A percentile compares a stretch with the other conserved stretches of the same genome.
Evolutionary conservation across 495 filamentous ascomycete species (phyloP).

Genomic region (Xylaria grammica): DNA sequence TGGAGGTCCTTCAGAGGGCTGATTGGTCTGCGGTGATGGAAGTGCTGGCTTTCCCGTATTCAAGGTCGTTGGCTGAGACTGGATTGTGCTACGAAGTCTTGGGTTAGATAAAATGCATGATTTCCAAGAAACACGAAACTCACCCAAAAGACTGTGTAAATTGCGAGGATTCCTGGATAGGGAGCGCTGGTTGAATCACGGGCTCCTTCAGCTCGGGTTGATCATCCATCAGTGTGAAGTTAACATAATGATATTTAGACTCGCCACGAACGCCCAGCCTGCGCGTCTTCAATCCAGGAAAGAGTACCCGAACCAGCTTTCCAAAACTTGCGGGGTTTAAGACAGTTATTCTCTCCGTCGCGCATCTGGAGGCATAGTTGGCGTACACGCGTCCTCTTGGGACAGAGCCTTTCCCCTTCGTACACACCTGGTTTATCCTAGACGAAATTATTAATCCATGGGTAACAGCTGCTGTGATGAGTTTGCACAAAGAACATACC

Average conservation of each 20-base stretch:
- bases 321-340: slow-evolving; percentile 97
- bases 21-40: slow-evolving; percentile 62
- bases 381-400: slow-evolving; percentile 92
- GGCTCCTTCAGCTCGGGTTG: slow-evolving; percentile 52
- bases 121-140: slow-evolving; percentile 16
- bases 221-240: slow-evolving; percentile 74
- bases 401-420: slow-evolving; percentile 80
- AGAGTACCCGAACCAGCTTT: slow-evolving; percentile 94
- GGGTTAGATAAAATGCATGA: slow-evolving; percentile 24
- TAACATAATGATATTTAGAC: slow-evolving; percentile 98
- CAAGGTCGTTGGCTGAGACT: slow-evolving; percentile 29
- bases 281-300: slow-evolving; percentile 90
- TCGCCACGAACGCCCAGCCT: slow-evolving; percentile 91
- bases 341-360: slow-evolving; percentile 87
- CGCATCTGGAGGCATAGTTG: slow-evolving; percentile 88
- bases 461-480: background rate
- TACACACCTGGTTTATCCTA: slow-evolving; percentile 85
- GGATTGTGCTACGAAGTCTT: slow-evolving; percentile 30
- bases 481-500: slow-evolving; percentile 60
- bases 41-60: slow-evolving; percentile 68
- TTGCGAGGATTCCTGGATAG: slow-evolving; percentile 42
- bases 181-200: slow-evolving; percentile 40
- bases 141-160: slow-evolving; percentile 52
- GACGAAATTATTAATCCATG: slow-evolving; percentile 19
- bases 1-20: slow-evolving; percentile 33